Evolutionary conservation across 164 flowering plant genomes (phyloP).

Genomic region (Aristolochia californica): DNA sequence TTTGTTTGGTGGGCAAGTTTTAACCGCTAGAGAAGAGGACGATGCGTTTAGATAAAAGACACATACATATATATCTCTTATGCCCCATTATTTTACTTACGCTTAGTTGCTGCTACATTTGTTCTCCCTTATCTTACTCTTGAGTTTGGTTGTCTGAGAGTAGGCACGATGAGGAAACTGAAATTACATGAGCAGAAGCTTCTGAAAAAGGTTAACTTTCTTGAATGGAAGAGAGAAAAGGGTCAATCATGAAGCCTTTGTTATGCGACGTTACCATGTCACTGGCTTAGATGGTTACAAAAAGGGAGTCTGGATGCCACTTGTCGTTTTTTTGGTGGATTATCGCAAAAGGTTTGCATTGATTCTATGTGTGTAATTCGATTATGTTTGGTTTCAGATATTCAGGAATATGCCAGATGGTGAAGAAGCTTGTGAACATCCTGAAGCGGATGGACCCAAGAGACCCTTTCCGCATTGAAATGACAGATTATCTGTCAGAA

Average conservation of each 20-base stretch:
- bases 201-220: slow-evolving; percentile 65
- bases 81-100: too few relatives aligned
- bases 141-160: too few relatives aligned
- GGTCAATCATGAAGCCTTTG: slow-evolving; percentile 66
- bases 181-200: slow-evolving; percentile 81
- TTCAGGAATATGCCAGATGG: slow-evolving; percentile 56
- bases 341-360: background rate
- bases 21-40: too few relatives aligned
- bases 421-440: slow-evolving; percentile 67
- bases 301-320: slow-evolving; percentile 31
- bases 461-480: slow-evolving; percentile 75
- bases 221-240: slow-evolving; percentile 88
- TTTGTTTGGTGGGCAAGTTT: too few relatives aligned
- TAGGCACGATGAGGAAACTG: slow-evolving; percentile 55
- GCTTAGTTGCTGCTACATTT: too few relatives aligned
- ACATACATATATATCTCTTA: too few relatives aligned
- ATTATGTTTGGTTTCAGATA: slow-evolving; percentile 33
- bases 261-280: slow-evolving; percentile 67
- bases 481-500: slow-evolving; percentile 72
- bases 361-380: background rate
- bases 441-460: slow-evolving; percentile 75
- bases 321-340: background rate
- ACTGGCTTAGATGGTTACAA: slow-evolving; percentile 87
- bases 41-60: too few relatives aligned
- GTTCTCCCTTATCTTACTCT: too few relatives aligned